Evolutionary conservation across 1,284 basidiomycete genomes (phyloP).

Genomic region (Earliella scabrosa): DNA sequence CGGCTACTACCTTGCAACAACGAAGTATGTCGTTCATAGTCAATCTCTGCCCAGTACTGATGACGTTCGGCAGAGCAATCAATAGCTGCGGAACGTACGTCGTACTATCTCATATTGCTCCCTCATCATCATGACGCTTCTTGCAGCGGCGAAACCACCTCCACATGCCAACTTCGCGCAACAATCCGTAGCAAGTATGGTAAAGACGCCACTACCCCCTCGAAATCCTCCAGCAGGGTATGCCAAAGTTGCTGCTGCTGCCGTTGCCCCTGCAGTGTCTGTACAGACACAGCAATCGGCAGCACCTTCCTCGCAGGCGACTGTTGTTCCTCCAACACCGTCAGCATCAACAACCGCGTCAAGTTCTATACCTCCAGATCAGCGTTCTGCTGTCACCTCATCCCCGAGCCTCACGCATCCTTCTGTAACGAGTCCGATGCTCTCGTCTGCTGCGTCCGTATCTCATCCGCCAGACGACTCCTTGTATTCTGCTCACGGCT

Average conservation of each 20-base stretch:
- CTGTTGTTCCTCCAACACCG: slow-evolving; percentile 38
- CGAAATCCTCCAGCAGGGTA: slow-evolving; percentile 68
- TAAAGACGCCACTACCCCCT: slow-evolving; percentile 68
- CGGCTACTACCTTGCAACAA: slow-evolving; percentile 58
- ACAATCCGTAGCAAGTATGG: slow-evolving; percentile 80
- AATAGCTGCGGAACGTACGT: slow-evolving; percentile 50
- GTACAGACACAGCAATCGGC: slow-evolving; percentile 32
- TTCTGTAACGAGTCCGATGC: slow-evolving; percentile 76
- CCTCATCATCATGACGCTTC: background rate
- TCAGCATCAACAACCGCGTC: slow-evolving; percentile 41
- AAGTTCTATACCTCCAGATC: slow-evolving; percentile 49
- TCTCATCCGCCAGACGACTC: slow-evolving; percentile 74
- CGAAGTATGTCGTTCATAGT: slow-evolving; percentile 56
- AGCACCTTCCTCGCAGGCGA: slow-evolving; percentile 41
- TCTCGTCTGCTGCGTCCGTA: slow-evolving; percentile 71
- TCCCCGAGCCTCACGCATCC: slow-evolving; percentile 83
- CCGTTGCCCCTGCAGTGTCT: slow-evolving; percentile 54
- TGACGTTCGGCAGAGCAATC: slow-evolving; percentile 45
- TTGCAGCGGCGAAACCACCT: slow-evolving; percentile 66
- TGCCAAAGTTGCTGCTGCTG: slow-evolving; percentile 90
- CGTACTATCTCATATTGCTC: slow-evolving; percentile 19
- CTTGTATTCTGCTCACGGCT: slow-evolving; percentile 70
- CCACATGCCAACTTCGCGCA: slow-evolving; percentile 82
- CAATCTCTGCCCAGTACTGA: background rate
- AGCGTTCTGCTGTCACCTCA: slow-evolving; percentile 55